Base-by-base conservation (phyloP, 768 basidiomycete genomes). In the Mycena maculata region DNA sequence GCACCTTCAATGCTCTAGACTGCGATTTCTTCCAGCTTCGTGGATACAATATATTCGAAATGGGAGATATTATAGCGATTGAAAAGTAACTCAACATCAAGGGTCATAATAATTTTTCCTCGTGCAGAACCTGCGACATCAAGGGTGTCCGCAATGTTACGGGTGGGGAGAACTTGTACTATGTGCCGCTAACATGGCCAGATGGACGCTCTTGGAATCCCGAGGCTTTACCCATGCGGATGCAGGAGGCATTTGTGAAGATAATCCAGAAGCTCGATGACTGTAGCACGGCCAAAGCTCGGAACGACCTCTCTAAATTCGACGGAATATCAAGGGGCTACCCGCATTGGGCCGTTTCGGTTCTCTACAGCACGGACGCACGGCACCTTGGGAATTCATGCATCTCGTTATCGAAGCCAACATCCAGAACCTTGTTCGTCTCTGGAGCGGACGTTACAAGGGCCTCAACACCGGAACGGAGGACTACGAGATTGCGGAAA, bases 391-490 rank as follows among this genome's bases (percentile, higher is more conserved):
- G 70, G 84, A 85, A 49, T 81, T 80, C 67, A 84, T 86, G 80
- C 85, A 87, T 83, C 69, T 84, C 0, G 58, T 85, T 33, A 77
- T 75, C 41, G 83, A 85, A 62, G 85, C 85, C 60, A 60, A 82
- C 1, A 59, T 81, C 11, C 68, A 0, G 85, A 83, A 83, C 33
- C 70, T 83, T 2, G 66, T 82, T 12, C 11, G 20, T 12, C 20
- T 10, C 41, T 42, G 41, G 41, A 42, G 41, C 20, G 41, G 41
- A 18, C 11, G 20, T 10, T 42, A 42, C 41, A 42, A 42, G 41
- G 41, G 41, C 20, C 41, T 42, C 13, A 18, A 42, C 20, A 18
- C 20, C 6, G 41, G 41, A n/a, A 42, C 8, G 6, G 10, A n/a
- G 13, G 20, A 42, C 22, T 82, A 81, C 27, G 45, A 71, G 10